These are phyloP conservation scores for Austroboletus novae-zelandiae DNA, from an alignment of 1,284 basidiomycete genomes.

Conservation along the genomic window DNA sequence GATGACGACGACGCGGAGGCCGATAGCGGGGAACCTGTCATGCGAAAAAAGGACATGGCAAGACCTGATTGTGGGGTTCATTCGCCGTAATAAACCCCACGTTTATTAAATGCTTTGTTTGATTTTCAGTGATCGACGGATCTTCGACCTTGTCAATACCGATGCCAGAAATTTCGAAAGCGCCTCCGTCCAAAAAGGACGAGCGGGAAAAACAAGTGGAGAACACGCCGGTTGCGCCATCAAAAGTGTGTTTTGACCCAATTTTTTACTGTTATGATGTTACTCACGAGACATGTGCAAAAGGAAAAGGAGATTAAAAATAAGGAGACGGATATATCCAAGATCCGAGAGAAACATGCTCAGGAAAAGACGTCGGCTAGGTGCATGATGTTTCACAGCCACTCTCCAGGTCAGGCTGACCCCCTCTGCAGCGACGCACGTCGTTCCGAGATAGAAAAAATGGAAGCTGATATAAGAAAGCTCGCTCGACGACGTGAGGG, in stretches of 20 bases:
- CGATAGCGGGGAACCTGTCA: constrained; percentile 48
- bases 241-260: constrained; percentile 16
- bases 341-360: constrained; percentile 72
- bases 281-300: neutral
- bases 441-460: constrained; percentile 78
- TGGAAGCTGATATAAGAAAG: constrained; percentile 85
- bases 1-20: constrained; percentile 64
- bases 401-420: constrained; percentile 1
- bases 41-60: constrained; percentile 72
- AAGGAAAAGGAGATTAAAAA: constrained; percentile 41
- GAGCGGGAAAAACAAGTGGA: constrained; percentile 11
- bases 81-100: neutral
- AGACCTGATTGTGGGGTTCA: constrained; percentile 72
- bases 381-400: constrained; percentile 29
- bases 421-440: constrained; percentile 53
- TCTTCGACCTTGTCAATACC: constrained; percentile 26
- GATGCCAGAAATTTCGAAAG: constrained; percentile 21
- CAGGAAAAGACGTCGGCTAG: constrained; percentile 60
- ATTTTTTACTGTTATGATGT: neutral
- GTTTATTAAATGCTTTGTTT: neutral
- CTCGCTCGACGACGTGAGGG: constrained; percentile 54
- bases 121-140: constrained; percentile 52
- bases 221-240: neutral
- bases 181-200: constrained; percentile 16
- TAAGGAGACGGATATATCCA: constrained; percentile 54